Evolutionary conservation across 1,284 basidiomycete genomes (phyloP).

Genomic region (Mycena citricolor): DNA sequence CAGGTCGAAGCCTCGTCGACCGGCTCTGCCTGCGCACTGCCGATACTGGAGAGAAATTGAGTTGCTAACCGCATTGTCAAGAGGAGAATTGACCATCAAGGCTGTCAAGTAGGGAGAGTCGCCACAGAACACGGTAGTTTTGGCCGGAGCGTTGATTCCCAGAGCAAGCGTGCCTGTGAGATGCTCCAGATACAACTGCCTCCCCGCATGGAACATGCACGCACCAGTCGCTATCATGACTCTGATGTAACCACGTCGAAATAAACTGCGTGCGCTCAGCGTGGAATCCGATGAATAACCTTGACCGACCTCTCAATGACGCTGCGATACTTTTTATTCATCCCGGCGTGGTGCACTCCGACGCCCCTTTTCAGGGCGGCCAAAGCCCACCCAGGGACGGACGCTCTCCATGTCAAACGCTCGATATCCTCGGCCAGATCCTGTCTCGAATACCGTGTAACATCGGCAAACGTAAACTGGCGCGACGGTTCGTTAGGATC

Average conservation of each 20-base stretch:
- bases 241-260: constrained; percentile 58
- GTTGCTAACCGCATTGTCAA: constrained; percentile 38
- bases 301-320: constrained; percentile 56
- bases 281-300: background rate
- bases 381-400: constrained; percentile 43
- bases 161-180: constrained; percentile 60
- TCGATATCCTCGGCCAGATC: constrained; percentile 53
- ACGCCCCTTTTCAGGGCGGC: constrained; percentile 57
- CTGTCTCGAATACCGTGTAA: constrained; percentile 42
- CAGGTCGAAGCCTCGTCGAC: constrained; percentile 67
- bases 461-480: constrained; percentile 59
- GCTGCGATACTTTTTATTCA: constrained; percentile 61
- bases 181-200: constrained; percentile 5
- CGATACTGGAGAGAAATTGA: constrained; percentile 46
- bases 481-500: constrained; percentile 55
- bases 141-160: constrained; percentile 73
- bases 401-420: constrained; percentile 38
- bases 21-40: constrained; percentile 70
- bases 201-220: too few species aligned
- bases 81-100: constrained; percentile 46
- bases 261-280: constrained; percentile 41
- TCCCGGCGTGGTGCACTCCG: constrained; percentile 68
- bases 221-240: constrained; percentile 65
- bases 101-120: constrained; percentile 68
- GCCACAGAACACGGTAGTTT: constrained; percentile 64